Evolutionary conservation across 371 early-diverging fungal species (phyloP).

Genomic region (Mortierella sp.): DNA sequence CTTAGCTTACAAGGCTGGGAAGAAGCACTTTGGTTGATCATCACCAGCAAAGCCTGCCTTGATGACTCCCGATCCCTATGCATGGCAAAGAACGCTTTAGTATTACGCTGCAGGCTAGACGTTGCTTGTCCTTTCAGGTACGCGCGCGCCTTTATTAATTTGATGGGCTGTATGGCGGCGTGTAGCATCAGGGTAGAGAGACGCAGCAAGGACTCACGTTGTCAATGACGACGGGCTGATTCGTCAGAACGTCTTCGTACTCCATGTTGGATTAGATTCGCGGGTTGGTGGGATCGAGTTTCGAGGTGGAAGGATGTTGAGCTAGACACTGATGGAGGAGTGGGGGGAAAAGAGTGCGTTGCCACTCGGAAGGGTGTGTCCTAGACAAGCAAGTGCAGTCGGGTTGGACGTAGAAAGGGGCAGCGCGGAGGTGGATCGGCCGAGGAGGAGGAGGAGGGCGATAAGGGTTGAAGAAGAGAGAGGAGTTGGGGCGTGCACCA

Average conservation of each 20-base stretch:
- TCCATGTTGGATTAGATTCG: slow-evolving; percentile 60
- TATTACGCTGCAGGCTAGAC: neutral
- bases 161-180: neutral
- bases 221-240: slow-evolving; percentile 86
- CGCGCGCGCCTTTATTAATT: slow-evolving; percentile 1
- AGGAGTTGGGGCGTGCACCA: neutral
- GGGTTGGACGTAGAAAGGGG: too few species aligned
- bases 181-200: neutral
- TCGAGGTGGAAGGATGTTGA: slow-evolving; percentile 4
- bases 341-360: too few species aligned
- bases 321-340: too few species aligned
- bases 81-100: neutral
- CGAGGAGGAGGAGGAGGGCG: neutral
- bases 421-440: too few species aligned
- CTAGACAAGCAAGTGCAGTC: too few species aligned
- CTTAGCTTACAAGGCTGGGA: slow-evolving; percentile 47
- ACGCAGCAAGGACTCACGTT: slow-evolving; percentile 61
- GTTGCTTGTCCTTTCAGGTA: slow-evolving; percentile 11
- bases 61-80: slow-evolving; percentile 99
- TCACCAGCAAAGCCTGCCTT: slow-evolving; percentile 99
- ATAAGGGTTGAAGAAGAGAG: neutral
- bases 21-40: slow-evolving; percentile 91
- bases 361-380: too few species aligned
- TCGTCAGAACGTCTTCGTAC: slow-evolving; percentile 90
- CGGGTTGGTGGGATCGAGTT: slow-evolving; percentile 9